phyloP scores from a whole-genome alignment of 441 rosid species.

The Corymbia citriodora region DNA sequence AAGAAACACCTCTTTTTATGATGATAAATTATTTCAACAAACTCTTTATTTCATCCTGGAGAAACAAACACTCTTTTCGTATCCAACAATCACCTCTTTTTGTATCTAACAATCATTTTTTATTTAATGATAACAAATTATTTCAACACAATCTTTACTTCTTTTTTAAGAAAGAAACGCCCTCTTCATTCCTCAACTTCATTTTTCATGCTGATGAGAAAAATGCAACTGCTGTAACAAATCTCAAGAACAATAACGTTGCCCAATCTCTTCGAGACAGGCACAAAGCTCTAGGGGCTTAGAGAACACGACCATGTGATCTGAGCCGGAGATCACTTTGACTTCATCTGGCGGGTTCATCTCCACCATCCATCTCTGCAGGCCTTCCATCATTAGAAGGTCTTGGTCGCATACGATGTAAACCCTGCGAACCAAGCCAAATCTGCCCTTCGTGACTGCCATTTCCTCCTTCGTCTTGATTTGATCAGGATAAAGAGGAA shows the following conservation, averaged over 20 bases:
- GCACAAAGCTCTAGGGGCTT: constrained; percentile 19
- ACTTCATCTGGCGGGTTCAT: constrained; percentile 17
- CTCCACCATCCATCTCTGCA: constrained; percentile 32
- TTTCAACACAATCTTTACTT: not conserved
- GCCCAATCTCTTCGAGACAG: constrained; percentile 19
- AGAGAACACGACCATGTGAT: constrained; percentile 38
- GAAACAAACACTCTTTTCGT: not conserved
- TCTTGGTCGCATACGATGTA: constrained; percentile 18
- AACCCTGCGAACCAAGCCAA: constrained; percentile 19
- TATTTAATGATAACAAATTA: not conserved
- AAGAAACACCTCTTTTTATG: not conserved
- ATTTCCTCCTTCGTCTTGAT: not conserved
- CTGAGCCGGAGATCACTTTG: constrained; percentile 19
- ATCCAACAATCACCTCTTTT: not conserved
- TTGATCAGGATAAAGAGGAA: not conserved
- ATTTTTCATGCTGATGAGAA: not conserved
- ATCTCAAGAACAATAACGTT: not conserved
- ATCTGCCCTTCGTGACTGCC: constrained; percentile 11
- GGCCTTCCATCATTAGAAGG: not conserved
- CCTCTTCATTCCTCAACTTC: not conserved
- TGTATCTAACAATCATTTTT: not conserved
- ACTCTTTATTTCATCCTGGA: not conserved
- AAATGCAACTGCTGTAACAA: not conserved
- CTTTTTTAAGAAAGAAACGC: not conserved
- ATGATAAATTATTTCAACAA: not conserved